Base-by-base conservation (phyloP, 306 rosid genomes). In the Dryas octopetala region DNA sequence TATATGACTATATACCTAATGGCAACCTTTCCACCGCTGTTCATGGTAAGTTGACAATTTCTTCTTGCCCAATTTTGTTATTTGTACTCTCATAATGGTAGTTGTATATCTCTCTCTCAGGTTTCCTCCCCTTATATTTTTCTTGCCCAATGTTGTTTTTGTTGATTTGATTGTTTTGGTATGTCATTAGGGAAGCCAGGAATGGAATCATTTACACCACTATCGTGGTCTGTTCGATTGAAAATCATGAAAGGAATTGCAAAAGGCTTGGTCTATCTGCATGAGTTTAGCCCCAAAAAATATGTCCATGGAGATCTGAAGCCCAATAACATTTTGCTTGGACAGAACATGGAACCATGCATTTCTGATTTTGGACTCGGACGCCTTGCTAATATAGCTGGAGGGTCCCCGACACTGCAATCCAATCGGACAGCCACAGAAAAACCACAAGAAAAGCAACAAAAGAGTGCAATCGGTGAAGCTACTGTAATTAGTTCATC, bases 301-400 rank as follows among this genome's bases (percentile, higher is more conserved):
- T 95, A 95, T 76, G 99, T 96, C 49, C 99, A 96, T 66, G 97
- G 99, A 73, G 96, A 92, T 76, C 80, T 96, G 69, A 96, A 89
- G 85, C 95, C 99, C 1, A 89, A 68, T 71, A 96, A 90, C 85
- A 73, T 96, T 76, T 90, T 92, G 53, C 93, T 96, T 72, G 99
- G 90, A 68, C 89, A 84, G 23, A 80, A 80, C 84, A 89, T 92
- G 99, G 91, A 86, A 68, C 90, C 99, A 7, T 84, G 65, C 53
- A 88, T 96, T 75, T 89, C 98, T 13, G 96, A 92, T 86, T 96
- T 96, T 7, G 99, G 99, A 76, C 96, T 96, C 0, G 98, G 93
- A n/a, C 93, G 97, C 19, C 98, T 96, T 4, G 93, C 97, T 68
- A 90, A 89, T 74, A 92, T 96, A 16, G 98, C 99, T 1, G 99